Evolutionary conservation across 2,329 filamentous ascomycete genomes (phyloP), one percentile per base, ranked within the genome.

Genomic region (Nemania sp.): DNA sequence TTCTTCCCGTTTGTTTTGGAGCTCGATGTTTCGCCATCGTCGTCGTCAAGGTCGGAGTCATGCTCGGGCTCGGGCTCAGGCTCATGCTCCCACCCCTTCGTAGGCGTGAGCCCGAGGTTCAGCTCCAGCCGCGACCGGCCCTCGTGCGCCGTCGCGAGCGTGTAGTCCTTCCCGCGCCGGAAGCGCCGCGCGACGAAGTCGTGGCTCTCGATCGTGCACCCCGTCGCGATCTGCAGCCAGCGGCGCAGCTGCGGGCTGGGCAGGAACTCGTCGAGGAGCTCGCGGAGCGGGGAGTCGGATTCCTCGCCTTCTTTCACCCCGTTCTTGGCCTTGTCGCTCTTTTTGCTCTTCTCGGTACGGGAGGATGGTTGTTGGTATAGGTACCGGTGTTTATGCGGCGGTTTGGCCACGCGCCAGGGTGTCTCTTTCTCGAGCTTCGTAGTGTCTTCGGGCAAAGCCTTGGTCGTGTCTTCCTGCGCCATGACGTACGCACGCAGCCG

Each of bases 311-410:
- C 41, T 55, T 67, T 62, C 79, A 69, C 55, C 80, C 66, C 32
- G 43, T 58, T 26, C 61, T 71, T 60, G 47, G 69, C 51, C 67
- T 70, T 11, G 2, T 64, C 52, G 7, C 61, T 35, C 27, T 49
- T 35, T 55, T 80, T 70, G 61, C 81, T 80, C 57, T 76, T 84
- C 29, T 56, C 26, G n/a, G 49, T 58, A 1, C 18, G n/a, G 24
- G 18, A 7, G 72, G 81, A 83, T 72, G 81, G 83, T 73, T 93
- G 89, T 67, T 93, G 87, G 80, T 96, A 99, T 1, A 97, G 84
- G 79, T 92, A 99, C 15, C 94, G 92, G 77, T 98, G 94, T 83
- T 99, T 99, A 82, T 99, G 94, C 0, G 96, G 96, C 45, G 96
- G 96, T 35, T 89, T 87, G 6, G 96, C 93, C 8, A 97, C 91